These are phyloP conservation scores for Neurospora sp. DNA, from an alignment of 495 filamentous ascomycete species.

Conservation along the genomic window DNA sequence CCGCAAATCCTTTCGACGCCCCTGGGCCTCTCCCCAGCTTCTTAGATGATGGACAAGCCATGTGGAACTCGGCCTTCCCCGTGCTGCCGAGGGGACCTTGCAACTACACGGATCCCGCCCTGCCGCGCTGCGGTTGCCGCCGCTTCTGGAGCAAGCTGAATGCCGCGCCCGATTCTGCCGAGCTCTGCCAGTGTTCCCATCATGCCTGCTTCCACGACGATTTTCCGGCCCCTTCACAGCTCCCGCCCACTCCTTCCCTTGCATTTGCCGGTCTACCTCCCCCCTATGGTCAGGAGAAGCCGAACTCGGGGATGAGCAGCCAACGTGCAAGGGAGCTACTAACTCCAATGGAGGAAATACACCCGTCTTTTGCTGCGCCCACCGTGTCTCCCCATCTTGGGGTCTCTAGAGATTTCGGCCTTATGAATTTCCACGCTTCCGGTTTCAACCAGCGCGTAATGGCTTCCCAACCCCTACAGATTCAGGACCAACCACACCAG, in stretches of 20 bases:
- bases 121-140: conserved; percentile 51
- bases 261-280: conserved; percentile 7
- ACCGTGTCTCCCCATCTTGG: conserved; percentile 21
- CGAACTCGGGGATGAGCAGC: conserved; percentile 24
- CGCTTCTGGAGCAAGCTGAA: conserved; percentile 50
- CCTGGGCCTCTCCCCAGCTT: conserved; percentile 31
- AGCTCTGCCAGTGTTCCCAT: conserved; percentile 59
- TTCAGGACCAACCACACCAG: conserved; percentile 3
- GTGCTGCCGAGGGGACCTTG: conserved; percentile 47
- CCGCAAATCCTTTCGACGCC: conserved; percentile 33
- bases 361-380: conserved; percentile 16
- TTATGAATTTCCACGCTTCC: conserved; percentile 20
- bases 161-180: conserved; percentile 21
- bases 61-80: conserved; percentile 14
- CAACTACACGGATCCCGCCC: conserved; percentile 48
- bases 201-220: conserved; percentile 63
- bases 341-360: conserved; percentile 33
- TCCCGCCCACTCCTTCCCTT: conserved; percentile 10
- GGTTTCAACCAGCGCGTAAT: conserved; percentile 7
- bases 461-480: conserved; percentile 9
- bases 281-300: conserved; percentile 32
- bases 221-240: conserved; percentile 17
- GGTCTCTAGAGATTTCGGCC: conserved; percentile 24
- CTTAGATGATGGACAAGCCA: conserved; percentile 27
- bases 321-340: conserved; percentile 23